phyloP scores from a whole-genome alignment of 768 basidiomycete genomes.

The Kwoniella dendrophila region DNA sequence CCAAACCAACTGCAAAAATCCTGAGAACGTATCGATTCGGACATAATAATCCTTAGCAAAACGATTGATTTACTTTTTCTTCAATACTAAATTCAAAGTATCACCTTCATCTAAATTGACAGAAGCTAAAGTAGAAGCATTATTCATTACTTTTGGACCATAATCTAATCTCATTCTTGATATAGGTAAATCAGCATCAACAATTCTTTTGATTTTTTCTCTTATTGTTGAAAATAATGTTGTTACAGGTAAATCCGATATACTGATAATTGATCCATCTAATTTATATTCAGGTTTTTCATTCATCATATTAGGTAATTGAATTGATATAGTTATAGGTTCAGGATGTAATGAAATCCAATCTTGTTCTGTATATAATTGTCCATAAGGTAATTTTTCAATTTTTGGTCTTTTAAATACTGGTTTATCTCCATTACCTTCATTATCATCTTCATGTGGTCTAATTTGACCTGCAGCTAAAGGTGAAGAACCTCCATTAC shows the following conservation, averaged over 20 bases:
- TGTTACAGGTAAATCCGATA: constrained; percentile 81
- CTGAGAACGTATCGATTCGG: too few relatives aligned
- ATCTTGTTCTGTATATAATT: constrained; percentile 71
- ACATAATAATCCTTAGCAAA: too few relatives aligned
- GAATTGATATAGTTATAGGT: constrained; percentile 80
- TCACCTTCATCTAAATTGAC: constrained; percentile 94
- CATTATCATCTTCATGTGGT: constrained; percentile 66
- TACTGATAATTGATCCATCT: constrained; percentile 73
- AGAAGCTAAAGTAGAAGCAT: constrained; percentile 76
- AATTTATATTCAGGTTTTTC: constrained; percentile 92
- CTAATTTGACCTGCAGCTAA: constrained; percentile 63
- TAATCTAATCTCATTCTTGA: constrained; percentile 79
- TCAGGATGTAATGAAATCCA: constrained; percentile 92
- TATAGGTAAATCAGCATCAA: constrained; percentile 77
- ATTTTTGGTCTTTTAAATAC: constrained; percentile 83
- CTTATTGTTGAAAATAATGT: constrained; percentile 84
- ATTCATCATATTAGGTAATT: constrained; percentile 77
- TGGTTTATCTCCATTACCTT: constrained; percentile 67
- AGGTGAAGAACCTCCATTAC: constrained; percentile 22
- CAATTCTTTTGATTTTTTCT: constrained; percentile 78
- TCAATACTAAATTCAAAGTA: constrained; percentile 71
- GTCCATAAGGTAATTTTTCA: constrained; percentile 80
- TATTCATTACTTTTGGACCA: constrained; percentile 81
- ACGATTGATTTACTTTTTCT: constrained; percentile 65
- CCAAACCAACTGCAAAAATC: not conserved